Base-by-base conservation (phyloP, 2,329 filamentous ascomycete species). In the Alternaria panax region DNA sequence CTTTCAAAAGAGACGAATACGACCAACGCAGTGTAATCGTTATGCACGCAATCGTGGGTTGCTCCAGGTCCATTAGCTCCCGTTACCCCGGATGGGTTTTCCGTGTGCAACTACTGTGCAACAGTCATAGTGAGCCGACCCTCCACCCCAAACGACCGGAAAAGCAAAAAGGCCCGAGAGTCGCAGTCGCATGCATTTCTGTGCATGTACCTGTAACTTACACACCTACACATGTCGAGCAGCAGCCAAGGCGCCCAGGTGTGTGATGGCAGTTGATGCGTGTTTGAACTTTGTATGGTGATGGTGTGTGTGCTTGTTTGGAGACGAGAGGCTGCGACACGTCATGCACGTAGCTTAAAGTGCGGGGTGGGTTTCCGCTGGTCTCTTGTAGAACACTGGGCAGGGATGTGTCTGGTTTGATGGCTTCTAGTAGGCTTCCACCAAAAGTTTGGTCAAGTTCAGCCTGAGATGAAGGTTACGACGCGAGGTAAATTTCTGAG, bases 61-160 rank as follows among this genome's bases (percentile, higher is more conserved):
- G 12, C 45, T 48, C 28, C 28, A 34, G 7, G 28, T n/a, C 45
- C 16, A 34, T 12, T 62, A 59, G 55, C 43, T 55, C 41, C 57
- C 53, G 45, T 51, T 60, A 51, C 47, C 60, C 48, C 57, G 60
- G 55, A 51, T 51, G 46, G 28, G 24, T 60, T 63, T 57, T 57
- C 57, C 56, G 45, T 36, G 60, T 25, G 22, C 36, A 24, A 18
- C 40, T 16, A 38, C 28, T n/a, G 47, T 41, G 18, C 34, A 22
- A 30, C 54, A 20, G 46, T 27, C 36, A 25, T 25, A n/a, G 45
- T 22, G 45, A 56, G 34, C 48, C 47, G 48, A 53, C 38, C 45
- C 45, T 48, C 45, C 45, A 48, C 20, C 7, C 45, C 45, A 48
- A 48, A 36, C 45, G 45, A 9, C 28, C 30, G 45, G 30, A 48